Percentiles rank a stretch among this genome's conserved stretches.
These are phyloP conservation scores for Mycena sanguinolenta DNA, from an alignment of 768 basidiomycete genomes.

Conservation along the genomic window DNA sequence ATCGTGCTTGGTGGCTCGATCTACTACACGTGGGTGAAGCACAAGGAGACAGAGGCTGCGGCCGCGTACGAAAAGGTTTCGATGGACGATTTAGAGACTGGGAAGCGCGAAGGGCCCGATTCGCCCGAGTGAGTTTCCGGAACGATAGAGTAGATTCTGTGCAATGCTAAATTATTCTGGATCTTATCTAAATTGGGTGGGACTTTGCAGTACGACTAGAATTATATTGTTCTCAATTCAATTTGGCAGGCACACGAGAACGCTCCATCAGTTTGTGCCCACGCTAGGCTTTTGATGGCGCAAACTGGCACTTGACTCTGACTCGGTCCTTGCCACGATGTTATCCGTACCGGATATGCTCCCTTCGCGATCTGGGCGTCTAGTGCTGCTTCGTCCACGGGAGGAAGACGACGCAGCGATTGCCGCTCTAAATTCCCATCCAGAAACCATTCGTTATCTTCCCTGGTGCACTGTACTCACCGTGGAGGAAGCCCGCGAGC, in stretches of 20 bases:
- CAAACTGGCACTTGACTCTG: background rate
- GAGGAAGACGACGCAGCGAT: constrained; percentile 52
- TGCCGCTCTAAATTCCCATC: constrained; percentile 53
- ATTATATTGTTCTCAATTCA: no score
- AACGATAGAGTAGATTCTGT: background rate
- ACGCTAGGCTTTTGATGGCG: no score
- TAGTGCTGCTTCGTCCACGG: constrained; percentile 52
- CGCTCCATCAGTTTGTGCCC: no score
- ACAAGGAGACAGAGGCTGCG: constrained; percentile 58
- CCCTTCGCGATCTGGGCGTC: constrained; percentile 40
- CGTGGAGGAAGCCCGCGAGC: constrained; percentile 50
- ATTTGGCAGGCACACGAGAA: no score
- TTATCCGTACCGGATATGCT: background rate
- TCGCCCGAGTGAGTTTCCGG: constrained; percentile 1
- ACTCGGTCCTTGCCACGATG: background rate
- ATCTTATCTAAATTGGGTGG: no score
- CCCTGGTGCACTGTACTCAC: constrained; percentile 56
- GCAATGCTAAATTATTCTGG: no score
- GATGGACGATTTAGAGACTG: constrained; percentile 65
- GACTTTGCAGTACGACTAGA: no score
- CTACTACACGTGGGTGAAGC: constrained; percentile 77
- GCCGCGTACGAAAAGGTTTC: constrained; percentile 59
- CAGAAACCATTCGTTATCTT: constrained; percentile 53
- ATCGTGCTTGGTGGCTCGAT: constrained; percentile 74
- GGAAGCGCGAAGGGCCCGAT: constrained; percentile 34